phyloP scores from a whole-genome alignment of 768 basidiomycete genomes.

The Tylopilus sp. region DNA sequence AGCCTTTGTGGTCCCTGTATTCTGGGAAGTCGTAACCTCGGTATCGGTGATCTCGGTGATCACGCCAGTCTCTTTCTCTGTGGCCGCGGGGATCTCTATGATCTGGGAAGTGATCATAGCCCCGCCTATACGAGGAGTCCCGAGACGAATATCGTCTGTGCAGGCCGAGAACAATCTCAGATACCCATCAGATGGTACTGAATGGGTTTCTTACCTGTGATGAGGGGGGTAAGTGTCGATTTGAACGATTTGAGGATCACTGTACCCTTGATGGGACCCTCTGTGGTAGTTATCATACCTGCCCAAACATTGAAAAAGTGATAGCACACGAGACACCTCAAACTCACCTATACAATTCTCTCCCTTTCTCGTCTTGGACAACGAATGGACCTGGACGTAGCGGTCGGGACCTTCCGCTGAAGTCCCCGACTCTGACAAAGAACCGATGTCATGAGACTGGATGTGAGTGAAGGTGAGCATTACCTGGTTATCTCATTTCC shows the following conservation, averaged over 20 bases:
- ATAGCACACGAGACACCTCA: background rate
- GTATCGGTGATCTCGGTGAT: conserved; percentile 21
- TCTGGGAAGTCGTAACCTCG: conserved; percentile 17
- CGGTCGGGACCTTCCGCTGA: conserved; percentile 29
- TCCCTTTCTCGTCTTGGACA: conserved; percentile 59
- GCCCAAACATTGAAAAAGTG: conserved; percentile 1
- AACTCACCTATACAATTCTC: conserved; percentile 52
- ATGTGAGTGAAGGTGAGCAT: background rate
- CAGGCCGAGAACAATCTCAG: conserved; percentile 14
- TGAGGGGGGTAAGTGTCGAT: conserved; percentile 22
- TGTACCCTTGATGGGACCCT: conserved; percentile 20
- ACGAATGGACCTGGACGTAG: conserved; percentile 42
- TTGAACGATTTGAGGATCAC: conserved; percentile 26
- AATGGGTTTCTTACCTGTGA: conserved; percentile 16
- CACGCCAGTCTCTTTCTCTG: conserved; percentile 18
- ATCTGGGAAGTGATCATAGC: conserved; percentile 19
- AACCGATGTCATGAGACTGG: background rate
- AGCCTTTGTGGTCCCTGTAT: conserved; percentile 9
- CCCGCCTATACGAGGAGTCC: conserved; percentile 20
- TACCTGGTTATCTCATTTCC: conserved; percentile 66
- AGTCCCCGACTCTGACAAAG: conserved; percentile 49
- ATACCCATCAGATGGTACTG: background rate
- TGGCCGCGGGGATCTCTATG: conserved; percentile 21
- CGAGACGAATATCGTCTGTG: conserved; percentile 26
- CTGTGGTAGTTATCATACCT: conserved; percentile 29